A percentile compares a stretch with the other conserved stretches of the same genome.
Evolutionary conservation across 441 rosid species (phyloP).

Genomic region (Pelargonium cotyledonis): DNA sequence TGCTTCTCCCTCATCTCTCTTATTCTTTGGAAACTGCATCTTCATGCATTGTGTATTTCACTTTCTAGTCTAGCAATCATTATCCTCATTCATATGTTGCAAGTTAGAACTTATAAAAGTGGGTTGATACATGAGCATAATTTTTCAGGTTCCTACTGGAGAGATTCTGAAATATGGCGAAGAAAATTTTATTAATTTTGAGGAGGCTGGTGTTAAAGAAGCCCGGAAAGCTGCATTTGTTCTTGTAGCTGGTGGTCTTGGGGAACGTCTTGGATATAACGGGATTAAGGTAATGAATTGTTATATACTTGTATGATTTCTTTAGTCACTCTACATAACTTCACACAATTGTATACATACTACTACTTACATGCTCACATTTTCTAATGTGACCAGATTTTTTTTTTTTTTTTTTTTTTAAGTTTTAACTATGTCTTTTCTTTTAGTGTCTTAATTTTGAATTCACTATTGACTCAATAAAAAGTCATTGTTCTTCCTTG

Average conservation of each 20-base stretch:
- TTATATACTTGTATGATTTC: not conserved
- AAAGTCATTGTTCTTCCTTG: not conserved
- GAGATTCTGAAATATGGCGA: constrained; percentile 62
- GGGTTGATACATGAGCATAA: constrained; percentile 13
- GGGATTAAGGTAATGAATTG: constrained; percentile 70
- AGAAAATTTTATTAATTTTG: constrained; percentile 61
- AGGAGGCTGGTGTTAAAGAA: constrained; percentile 72
- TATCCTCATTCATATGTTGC: not conserved
- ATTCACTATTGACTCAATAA: not conserved
- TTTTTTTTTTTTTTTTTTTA: too few species aligned
- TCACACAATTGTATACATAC: not conserved
- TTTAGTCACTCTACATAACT: not conserved
- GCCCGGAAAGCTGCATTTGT: constrained; percentile 87
- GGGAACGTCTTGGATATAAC: constrained; percentile 94
- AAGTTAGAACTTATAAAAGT: not conserved
- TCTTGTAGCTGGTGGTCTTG: constrained; percentile 98
- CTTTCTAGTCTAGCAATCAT: not conserved
- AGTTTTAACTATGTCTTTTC: not conserved
- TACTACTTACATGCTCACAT: not conserved
- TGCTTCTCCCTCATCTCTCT: too few species aligned
- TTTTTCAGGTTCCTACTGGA: constrained; percentile 78
- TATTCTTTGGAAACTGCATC: too few species aligned
- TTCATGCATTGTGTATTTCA: not conserved
- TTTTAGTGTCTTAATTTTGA: not conserved
- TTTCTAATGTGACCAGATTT: not conserved